phyloP scores from a whole-genome alignment of 306 rosid species.

The Fragaria ananassa region DNA sequence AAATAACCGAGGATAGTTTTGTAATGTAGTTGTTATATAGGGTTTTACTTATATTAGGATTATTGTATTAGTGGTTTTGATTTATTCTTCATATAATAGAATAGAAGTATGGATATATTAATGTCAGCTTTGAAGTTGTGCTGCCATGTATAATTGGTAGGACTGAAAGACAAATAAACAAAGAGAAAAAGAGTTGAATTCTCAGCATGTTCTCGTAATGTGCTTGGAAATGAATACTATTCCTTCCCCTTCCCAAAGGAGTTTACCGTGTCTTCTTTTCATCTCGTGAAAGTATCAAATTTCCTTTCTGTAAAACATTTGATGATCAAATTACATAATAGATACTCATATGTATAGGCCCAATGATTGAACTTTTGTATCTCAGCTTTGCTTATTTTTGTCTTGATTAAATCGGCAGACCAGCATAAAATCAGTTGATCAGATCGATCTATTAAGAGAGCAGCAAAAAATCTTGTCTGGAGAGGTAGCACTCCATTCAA shows the following conservation, averaged over 20 bases:
- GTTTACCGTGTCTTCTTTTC: background rate
- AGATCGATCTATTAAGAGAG: slow-evolving; percentile 85
- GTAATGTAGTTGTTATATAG: background rate
- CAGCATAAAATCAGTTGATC: slow-evolving; percentile 73
- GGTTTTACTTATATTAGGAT: background rate
- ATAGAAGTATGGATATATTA: background rate
- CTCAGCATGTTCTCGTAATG: background rate
- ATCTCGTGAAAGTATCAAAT: background rate
- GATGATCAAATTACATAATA: background rate
- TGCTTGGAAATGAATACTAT: background rate
- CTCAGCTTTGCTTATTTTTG: background rate
- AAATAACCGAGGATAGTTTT: background rate
- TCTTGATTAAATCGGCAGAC: slow-evolving; percentile 45
- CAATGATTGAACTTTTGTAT: background rate
- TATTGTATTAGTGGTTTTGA: background rate
- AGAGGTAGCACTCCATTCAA: slow-evolving; percentile 90
- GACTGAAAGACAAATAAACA: background rate
- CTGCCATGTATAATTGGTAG: background rate
- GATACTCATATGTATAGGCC: background rate
- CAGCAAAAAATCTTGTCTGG: slow-evolving; percentile 84
- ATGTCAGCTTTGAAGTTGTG: background rate
- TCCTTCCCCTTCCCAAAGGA: background rate
- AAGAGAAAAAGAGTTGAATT: background rate
- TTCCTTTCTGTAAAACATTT: background rate
- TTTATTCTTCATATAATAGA: background rate